Base-by-base conservation (phyloP, 2,329 filamentous ascomycete genomes). In the Orbilia quercus region DNA sequence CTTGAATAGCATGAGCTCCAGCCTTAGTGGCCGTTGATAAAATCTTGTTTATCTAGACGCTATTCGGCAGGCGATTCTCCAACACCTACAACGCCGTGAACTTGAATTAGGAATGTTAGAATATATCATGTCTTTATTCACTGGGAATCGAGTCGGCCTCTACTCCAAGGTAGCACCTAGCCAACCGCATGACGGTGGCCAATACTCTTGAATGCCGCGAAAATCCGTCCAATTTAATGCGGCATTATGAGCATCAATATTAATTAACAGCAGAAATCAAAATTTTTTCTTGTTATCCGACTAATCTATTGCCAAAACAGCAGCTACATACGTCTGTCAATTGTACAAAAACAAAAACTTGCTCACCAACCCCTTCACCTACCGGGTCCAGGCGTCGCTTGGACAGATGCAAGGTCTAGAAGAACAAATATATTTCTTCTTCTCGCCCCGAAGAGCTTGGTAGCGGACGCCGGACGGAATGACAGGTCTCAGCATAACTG, bases 71-170 rank as follows among this genome's bases (percentile, higher is more conserved):
- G 67, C 59, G 16, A 14, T 44, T 47, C 25, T 48, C 11, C 6
- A 31, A 50, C 18, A 31, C 16, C 34, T 40, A 55, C 55, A 20
- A 47, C 18, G 23, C 22, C 40, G 31, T 34, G 31, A n/a, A 11
- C 5, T 60, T 55, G 16, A 40, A 70, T 51, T 70, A 70, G 65
- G 65, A 70, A 70, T 70, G 47, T 70, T 70, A n/a, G n/a, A n/a
- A n/a, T n/a, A 40, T 36, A 67, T 28, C 42, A 31, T 22, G 36
- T 14, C 7, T 50, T 28, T 16, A 28, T 45, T 42, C 38, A 42
- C 31, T 31, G 23, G 18, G 23, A 42, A 28, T 20, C 18, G 5
- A 2, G 20, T 16, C 36, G 20, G 54, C 36, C 45, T 50, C 23
- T 14, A 16, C 42, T 45, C 42, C 12, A 22, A 16, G n/a, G 7